Evolutionary conservation across 2,329 filamentous ascomycete genomes (phyloP).

Genomic region (Botryotinia globosa): DNA sequence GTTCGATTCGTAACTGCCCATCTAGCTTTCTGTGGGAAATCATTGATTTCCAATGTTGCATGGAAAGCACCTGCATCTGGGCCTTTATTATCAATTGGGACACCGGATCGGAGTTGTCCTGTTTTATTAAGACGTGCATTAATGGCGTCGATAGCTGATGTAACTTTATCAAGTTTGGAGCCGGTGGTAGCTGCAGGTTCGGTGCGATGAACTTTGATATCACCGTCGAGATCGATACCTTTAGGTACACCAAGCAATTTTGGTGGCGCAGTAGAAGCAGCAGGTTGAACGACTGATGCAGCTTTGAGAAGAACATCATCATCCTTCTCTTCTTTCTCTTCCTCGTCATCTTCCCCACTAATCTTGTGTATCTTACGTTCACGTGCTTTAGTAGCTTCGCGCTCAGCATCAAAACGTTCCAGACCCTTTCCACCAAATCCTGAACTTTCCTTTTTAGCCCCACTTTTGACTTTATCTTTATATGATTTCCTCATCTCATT

Average conservation of each 20-base stretch:
- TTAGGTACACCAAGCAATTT: slow-evolving; percentile 48
- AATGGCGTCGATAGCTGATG: slow-evolving; percentile 86
- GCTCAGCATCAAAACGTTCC: slow-evolving; percentile 85
- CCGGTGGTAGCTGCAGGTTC: slow-evolving; percentile 48
- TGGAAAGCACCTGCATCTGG: slow-evolving; percentile 96
- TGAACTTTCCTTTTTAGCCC: slow-evolving; percentile 83
- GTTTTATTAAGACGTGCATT: slow-evolving; percentile 86
- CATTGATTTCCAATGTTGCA: slow-evolving; percentile 96
- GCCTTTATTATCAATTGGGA: slow-evolving; percentile 97
- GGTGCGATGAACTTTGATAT: slow-evolving; percentile 71
- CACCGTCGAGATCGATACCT: slow-evolving; percentile 60
- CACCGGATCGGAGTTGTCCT: slow-evolving; percentile 84
- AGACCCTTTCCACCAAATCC: slow-evolving; percentile 95
- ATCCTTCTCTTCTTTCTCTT: slow-evolving; percentile 67
- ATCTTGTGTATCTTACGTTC: slow-evolving; percentile 89
- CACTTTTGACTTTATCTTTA: slow-evolving; percentile 85
- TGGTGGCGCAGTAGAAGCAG: slow-evolving; percentile 40
- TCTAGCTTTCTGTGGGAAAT: slow-evolving; percentile 96
- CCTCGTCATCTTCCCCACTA: slow-evolving; percentile 79
- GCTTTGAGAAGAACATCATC: slow-evolving; percentile 70
- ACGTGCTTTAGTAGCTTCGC: slow-evolving; percentile 79
- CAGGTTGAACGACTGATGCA: slow-evolving; percentile 61
- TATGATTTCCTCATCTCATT: slow-evolving; percentile 69
- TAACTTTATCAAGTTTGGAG: slow-evolving; percentile 74
- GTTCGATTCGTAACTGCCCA: slow-evolving; percentile 99